phyloP scores from a whole-genome alignment of 2,329 filamentous ascomycete genomes.

The Talaromyces albobiverticillius region DNA sequence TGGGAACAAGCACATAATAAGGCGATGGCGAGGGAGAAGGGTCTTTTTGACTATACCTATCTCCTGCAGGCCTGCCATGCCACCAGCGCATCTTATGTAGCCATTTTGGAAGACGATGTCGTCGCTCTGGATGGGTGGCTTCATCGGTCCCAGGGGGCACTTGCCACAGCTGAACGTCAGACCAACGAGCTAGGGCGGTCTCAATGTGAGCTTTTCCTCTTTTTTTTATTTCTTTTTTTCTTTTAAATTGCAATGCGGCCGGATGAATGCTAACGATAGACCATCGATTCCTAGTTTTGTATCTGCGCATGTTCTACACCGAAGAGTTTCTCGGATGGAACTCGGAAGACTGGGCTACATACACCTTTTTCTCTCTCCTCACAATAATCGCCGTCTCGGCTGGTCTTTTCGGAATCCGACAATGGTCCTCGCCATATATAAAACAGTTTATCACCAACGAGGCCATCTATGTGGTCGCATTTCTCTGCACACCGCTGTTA shows the following conservation, averaged over 20 bases:
- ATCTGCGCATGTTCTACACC: constrained; percentile 48
- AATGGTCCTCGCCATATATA: constrained; percentile 4
- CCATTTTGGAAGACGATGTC: constrained; percentile 48
- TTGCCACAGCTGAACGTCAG: constrained; percentile 32
- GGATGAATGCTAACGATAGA: background rate
- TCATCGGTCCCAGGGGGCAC: constrained; percentile 36
- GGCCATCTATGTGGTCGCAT: constrained; percentile 24
- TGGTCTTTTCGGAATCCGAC: constrained; percentile 16
- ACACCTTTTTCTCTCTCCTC: constrained; percentile 33
- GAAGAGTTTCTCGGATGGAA: constrained; percentile 48
- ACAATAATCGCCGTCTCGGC: constrained; percentile 13
- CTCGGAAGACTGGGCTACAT: constrained; percentile 38
- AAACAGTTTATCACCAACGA: constrained; percentile 19
- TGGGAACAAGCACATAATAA: constrained; percentile 31
- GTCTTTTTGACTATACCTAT: constrained; percentile 44
- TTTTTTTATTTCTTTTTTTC: too few relatives aligned
- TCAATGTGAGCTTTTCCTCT: constrained; percentile 18
- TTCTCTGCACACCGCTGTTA: constrained; percentile 27
- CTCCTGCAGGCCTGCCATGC: constrained; percentile 40
- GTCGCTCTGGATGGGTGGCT: constrained; percentile 50
- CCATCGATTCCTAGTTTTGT: constrained; percentile 27
- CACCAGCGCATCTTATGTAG: constrained; percentile 38
- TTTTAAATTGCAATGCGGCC: background rate
- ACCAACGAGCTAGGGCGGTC: constrained; percentile 23
- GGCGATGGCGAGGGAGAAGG: constrained; percentile 37